Conservation (phyloP, 495 filamentous ascomycete genomes). For the Neurospora discreta region DNA sequence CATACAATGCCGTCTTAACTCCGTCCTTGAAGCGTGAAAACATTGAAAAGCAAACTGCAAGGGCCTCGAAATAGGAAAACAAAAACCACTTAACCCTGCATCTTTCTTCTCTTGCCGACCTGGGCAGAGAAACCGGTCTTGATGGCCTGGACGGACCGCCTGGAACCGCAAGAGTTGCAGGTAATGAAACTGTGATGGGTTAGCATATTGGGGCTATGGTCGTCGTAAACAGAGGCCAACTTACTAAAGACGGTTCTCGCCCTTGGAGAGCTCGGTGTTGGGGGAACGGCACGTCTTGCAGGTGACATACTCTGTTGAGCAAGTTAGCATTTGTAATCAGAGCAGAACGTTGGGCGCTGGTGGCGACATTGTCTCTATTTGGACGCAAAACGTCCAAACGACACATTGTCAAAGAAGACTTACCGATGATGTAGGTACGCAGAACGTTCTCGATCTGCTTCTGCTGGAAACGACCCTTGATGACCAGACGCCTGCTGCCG, state of each 20-base stretch:
- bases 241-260: conserved; percentile 76
- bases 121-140: conserved; percentile 99
- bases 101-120: conserved; percentile 84
- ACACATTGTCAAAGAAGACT: conserved; percentile 18
- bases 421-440: conserved; percentile 74
- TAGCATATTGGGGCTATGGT: conserved; percentile 37
- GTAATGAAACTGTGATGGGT: conserved; percentile 29
- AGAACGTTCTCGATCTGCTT: conserved; percentile 96
- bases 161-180: conserved; percentile 66
- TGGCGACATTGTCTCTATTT: not conserved
- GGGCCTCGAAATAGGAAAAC: not conserved
- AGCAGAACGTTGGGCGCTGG: not conserved
- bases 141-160: conserved; percentile 90
- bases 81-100: conserved; percentile 24
- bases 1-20: conserved; percentile 3
- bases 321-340: conserved; percentile 2
- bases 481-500: conserved; percentile 84
- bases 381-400: not conserved
- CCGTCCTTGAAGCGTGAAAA: conserved; percentile 3
- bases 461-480: conserved; percentile 98
- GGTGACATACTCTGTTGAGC: conserved; percentile 78
- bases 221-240: conserved; percentile 45
- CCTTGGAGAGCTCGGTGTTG: conserved; percentile 94
- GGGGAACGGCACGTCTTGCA: conserved; percentile 95
- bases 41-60: conserved; percentile 5